Base-by-base conservation (phyloP, 2,329 filamentous ascomycete species). In the Neofusicoccum ribis region DNA sequence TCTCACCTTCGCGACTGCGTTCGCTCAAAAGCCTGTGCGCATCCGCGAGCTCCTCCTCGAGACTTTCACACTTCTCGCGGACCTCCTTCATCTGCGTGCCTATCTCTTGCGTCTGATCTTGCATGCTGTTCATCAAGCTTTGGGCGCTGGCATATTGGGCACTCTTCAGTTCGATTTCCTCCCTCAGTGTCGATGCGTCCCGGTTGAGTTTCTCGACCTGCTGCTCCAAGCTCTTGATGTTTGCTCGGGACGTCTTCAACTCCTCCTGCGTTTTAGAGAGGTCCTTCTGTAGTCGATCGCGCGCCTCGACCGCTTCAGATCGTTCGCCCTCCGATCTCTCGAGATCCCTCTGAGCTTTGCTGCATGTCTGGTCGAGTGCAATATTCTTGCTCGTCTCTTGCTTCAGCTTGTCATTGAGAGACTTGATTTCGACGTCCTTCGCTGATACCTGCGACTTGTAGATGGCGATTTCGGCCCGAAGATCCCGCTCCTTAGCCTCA, bases 1-100 rank as follows among this genome's bases (percentile, higher is more conserved):
- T 97, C 80, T 98, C 94, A 31, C 89, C 91, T 78, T 99, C 95
- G 49, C 95, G 88, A 3, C 92, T 94, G 31, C 95, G 89, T 77
- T 99, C 95, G 61, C 87, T 88, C 2, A 99, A 85, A 67, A 97
- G 85, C 65, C 92, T 87, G 74, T 96, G 93, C 3, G 93, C 90
- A 77, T 99, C 95, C 1, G 88, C 87, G 1, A 98, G 84, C 76
- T 99, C 95, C 78, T 99, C 95, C 73, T 97, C 94, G 0, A 98
- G 82, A 65, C 89, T 91, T 72, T 97, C 93, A 44, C 89, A 90
- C 69, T 92, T 89, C 58, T 89, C 87, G 67, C 91, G 88, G 0
- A 91, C 88, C 78, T 99, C 95, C 77, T 95, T 96, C 78, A 97
- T 90, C 79, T 97, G 95, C 69, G 92, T 90, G 5, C 89, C 89